Conservation (phyloP, 1,284 basidiomycete genomes). For the Melampsora larici-populina region DNA sequence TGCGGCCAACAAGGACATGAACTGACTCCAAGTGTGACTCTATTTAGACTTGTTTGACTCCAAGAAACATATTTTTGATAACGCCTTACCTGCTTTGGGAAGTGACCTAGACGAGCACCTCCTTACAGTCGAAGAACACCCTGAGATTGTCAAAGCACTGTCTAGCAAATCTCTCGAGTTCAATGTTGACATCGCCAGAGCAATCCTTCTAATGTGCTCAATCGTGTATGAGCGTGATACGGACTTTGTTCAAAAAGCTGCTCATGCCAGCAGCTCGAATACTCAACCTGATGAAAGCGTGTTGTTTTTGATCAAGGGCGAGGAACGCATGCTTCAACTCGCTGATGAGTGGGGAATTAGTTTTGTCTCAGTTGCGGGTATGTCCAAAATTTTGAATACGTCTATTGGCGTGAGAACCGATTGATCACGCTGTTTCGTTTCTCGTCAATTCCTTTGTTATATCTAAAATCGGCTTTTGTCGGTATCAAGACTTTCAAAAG, state of each 20-base stretch:
- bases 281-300: background rate
- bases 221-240: slow-evolving; percentile 27
- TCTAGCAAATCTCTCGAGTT: background rate
- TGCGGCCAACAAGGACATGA: background rate
- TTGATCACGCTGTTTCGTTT: background rate
- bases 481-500: slow-evolving; percentile 12
- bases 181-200: slow-evolving; percentile 7
- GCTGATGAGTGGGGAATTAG: slow-evolving; percentile 12
- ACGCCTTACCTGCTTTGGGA: background rate
- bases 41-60: background rate
- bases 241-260: slow-evolving; percentile 7
- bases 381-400: background rate
- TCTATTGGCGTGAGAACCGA: background rate
- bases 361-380: slow-evolving; percentile 33
- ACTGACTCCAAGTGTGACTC: background rate
- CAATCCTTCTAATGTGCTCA: slow-evolving; percentile 32
- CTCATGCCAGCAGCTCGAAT: background rate
- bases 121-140: background rate
- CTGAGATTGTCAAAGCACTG: background rate
- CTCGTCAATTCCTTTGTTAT: background rate
- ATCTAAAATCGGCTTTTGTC: background rate
- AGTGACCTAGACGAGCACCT: background rate
- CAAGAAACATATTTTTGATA: background rate
- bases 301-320: slow-evolving; percentile 12
- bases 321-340: slow-evolving; percentile 5